A percentile compares a stretch with the other conserved stretches of the same genome.
Conservation (phyloP, 106 monocot genomes). For the Dioscorea alata region DNA sequence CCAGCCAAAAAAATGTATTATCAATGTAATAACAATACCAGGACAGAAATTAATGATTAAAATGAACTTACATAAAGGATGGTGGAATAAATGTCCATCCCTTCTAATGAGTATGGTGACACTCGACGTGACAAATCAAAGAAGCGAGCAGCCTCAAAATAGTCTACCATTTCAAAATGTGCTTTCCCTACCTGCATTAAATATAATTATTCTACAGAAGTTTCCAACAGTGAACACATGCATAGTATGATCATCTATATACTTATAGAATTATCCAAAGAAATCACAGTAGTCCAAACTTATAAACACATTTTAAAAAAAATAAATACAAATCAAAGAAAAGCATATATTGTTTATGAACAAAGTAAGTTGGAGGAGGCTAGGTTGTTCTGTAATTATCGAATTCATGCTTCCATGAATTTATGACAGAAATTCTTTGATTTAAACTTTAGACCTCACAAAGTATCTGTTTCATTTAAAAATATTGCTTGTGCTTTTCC, state of each 20-base stretch:
- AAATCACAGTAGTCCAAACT: too few relatives aligned
- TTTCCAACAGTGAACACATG: background rate
- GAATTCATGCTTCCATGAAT: too few relatives aligned
- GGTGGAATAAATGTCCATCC: constrained; percentile 97
- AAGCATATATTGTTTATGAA: too few relatives aligned
- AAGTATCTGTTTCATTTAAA: too few relatives aligned
- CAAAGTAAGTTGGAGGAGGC: too few relatives aligned
- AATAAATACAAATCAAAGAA: too few relatives aligned
- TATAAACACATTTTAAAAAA: too few relatives aligned
- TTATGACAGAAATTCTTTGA: too few relatives aligned
- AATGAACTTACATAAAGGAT: constrained; percentile 75
- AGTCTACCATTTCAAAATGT: constrained; percentile 85
- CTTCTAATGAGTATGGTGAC: constrained; percentile 77
- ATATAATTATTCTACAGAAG: background rate
- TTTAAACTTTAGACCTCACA: too few relatives aligned
- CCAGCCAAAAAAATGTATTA: background rate
- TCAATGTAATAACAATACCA: background rate
- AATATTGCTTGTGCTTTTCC: too few relatives aligned
- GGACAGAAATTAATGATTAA: background rate
- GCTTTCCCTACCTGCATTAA: constrained; percentile 83
- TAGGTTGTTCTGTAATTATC: too few relatives aligned
- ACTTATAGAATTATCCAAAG: too few relatives aligned
- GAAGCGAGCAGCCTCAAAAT: constrained; percentile 81
- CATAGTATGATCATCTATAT: background rate
- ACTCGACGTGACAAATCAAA: constrained; percentile 76